A percentile compares a stretch with the other conserved stretches of the same genome.
Evolutionary conservation across 352 stramenopile genomes (phyloP).

Genomic region (Peronospora destructor): DNA sequence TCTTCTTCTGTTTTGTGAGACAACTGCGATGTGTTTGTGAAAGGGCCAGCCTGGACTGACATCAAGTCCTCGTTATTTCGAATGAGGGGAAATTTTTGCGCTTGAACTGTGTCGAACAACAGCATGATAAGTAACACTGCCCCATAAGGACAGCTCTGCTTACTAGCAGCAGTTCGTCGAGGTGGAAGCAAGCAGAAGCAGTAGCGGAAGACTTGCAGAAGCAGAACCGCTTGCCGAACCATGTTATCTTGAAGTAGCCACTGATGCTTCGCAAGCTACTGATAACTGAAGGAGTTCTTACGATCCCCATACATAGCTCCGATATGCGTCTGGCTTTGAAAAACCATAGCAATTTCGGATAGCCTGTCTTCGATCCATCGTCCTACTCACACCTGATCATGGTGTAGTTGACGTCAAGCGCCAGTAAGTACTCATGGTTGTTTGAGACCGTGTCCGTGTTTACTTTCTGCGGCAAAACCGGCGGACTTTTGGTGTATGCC

Average conservation of each 20-base stretch:
- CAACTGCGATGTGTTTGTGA: too few relatives aligned
- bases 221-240: not conserved
- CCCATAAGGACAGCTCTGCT: not conserved
- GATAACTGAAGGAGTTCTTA: slow-evolving; percentile 26
- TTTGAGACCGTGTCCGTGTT: slow-evolving; percentile 27
- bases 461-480: slow-evolving; percentile 24
- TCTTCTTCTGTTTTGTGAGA: too few relatives aligned
- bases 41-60: too few relatives aligned
- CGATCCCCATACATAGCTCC: slow-evolving; percentile 26
- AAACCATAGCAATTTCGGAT: slow-evolving; percentile 39
- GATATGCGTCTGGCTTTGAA: slow-evolving; percentile 22
- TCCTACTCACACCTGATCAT: slow-evolving; percentile 41
- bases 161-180: too few relatives aligned
- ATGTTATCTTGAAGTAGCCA: slow-evolving; percentile 6
- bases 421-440: slow-evolving; percentile 34
- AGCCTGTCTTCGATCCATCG: slow-evolving; percentile 18
- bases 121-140: slow-evolving; percentile 8
- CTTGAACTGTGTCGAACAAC: slow-evolving; percentile 15
- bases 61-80: too few relatives aligned
- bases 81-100: slow-evolving; percentile 1
- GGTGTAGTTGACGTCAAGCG: slow-evolving; percentile 33
- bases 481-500: slow-evolving; percentile 30
- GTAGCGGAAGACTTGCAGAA: too few relatives aligned
- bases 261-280: slow-evolving; percentile 11
- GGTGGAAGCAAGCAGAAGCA: too few relatives aligned